These are phyloP conservation scores for Tephrocybe sp. DNA, from an alignment of 768 basidiomycete genomes.

Conservation along the genomic window DNA sequence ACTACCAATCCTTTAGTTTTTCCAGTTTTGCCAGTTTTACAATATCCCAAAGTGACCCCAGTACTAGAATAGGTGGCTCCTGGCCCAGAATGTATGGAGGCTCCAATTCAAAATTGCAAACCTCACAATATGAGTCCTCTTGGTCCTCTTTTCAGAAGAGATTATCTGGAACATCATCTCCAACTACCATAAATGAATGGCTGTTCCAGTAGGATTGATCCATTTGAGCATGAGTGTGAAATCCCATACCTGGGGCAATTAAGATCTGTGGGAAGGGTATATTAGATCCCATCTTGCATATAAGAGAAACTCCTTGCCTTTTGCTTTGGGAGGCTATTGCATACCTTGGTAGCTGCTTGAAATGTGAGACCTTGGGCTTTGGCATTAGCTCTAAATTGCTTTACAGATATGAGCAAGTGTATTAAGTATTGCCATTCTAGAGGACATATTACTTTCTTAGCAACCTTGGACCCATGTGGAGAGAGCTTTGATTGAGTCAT, in stretches of 20 bases:
- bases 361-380: constrained; percentile 1
- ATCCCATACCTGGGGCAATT: constrained; percentile 8
- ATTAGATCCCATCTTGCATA: background rate
- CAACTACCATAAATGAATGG: background rate
- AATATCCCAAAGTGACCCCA: constrained; percentile 12
- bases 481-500: background rate
- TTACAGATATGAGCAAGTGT: no score
- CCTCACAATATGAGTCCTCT: background rate
- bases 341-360: background rate
- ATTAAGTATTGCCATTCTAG: no score
- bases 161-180: background rate
- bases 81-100: background rate
- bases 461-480: background rate
- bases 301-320: background rate
- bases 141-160: background rate
- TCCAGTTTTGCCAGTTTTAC: constrained; percentile 14
- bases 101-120: background rate
- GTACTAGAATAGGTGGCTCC: background rate
- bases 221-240: constrained; percentile 6
- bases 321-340: background rate
- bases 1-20: constrained; percentile 5
- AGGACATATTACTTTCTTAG: background rate
- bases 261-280: background rate
- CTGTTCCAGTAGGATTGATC: constrained; percentile 9
- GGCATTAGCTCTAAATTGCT: constrained; percentile 2